These are phyloP conservation scores for Trichoderma semiorbis DNA, from an alignment of 2,329 filamentous ascomycete species.

Conservation along the genomic window DNA sequence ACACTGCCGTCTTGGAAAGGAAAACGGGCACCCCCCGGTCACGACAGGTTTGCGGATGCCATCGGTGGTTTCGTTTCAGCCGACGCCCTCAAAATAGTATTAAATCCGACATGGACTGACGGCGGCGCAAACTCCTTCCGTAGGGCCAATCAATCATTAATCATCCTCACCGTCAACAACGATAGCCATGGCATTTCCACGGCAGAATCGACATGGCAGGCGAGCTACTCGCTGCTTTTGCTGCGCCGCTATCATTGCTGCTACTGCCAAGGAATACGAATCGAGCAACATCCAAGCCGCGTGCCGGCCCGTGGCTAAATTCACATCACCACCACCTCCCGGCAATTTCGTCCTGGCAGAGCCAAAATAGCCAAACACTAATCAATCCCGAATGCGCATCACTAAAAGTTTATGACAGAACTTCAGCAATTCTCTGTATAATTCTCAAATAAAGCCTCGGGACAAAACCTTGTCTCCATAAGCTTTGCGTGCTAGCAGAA, in stretches of 20 bases:
- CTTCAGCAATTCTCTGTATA: not conserved
- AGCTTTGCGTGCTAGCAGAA: not conserved
- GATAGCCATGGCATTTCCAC: not conserved
- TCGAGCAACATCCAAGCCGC: not conserved
- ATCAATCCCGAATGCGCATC: not conserved
- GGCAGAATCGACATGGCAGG: not conserved
- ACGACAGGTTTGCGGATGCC: not conserved
- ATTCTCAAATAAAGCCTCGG: not conserved
- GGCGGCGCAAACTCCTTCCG: not conserved
- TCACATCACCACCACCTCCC: not conserved
- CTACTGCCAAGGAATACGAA: not conserved
- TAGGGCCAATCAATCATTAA: not conserved
- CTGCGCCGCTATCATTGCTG: not conserved
- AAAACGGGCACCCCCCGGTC: not conserved
- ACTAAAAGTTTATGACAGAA: not conserved
- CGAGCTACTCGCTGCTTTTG: not conserved
- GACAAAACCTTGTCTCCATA: not conserved
- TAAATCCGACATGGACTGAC: not conserved
- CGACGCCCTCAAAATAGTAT: not conserved
- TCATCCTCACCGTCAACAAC: not conserved
- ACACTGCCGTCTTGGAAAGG: not conserved
- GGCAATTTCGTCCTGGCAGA: not conserved
- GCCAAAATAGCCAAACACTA: not conserved
- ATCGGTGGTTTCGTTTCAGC: not conserved
- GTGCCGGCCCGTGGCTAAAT: slow-evolving; percentile 12